phyloP scores from a whole-genome alignment of 805 yeast species.

The Lipomyces oligophaga region DNA sequence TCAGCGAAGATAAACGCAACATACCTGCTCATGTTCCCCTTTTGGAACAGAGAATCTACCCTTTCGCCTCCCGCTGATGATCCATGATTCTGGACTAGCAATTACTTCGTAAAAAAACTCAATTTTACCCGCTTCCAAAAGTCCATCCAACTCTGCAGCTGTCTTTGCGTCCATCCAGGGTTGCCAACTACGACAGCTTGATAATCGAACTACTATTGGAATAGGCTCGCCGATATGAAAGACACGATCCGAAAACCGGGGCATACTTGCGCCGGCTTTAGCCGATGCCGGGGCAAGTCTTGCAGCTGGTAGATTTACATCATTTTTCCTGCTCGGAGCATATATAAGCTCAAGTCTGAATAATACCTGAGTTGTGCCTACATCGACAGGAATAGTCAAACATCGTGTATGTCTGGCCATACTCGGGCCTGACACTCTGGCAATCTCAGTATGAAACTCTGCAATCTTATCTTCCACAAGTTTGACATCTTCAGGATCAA shows the following conservation, averaged over 20 bases:
- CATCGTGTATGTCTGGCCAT: conserved; percentile 25
- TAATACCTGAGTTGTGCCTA: conserved; percentile 58
- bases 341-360: conserved; percentile 50
- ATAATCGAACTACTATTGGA: conserved; percentile 43
- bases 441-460: conserved; percentile 13
- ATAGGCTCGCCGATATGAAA: conserved; percentile 65
- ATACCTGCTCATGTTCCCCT: background rate
- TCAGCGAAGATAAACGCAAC: background rate
- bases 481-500: conserved; percentile 12
- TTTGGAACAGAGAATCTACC: conserved; percentile 42
- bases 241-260: conserved; percentile 37
- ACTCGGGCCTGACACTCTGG: conserved; percentile 23
- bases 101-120: conserved; percentile 48
- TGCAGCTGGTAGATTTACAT: too few species aligned
- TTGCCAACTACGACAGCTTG: conserved; percentile 48
- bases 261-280: background rate
- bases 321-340: too few species aligned
- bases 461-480: background rate
- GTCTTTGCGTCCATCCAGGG: too few species aligned
- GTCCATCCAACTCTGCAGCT: conserved; percentile 2
- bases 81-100: conserved; percentile 67
- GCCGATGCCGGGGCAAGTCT: background rate
- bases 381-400: conserved; percentile 53
- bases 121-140: conserved; percentile 17
- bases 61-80: conserved; percentile 66